Percentiles rank a stretch among this genome's conserved stretches.
Conservation (phyloP, 257 asterid species). For the Capsicum rhomboideum region DNA sequence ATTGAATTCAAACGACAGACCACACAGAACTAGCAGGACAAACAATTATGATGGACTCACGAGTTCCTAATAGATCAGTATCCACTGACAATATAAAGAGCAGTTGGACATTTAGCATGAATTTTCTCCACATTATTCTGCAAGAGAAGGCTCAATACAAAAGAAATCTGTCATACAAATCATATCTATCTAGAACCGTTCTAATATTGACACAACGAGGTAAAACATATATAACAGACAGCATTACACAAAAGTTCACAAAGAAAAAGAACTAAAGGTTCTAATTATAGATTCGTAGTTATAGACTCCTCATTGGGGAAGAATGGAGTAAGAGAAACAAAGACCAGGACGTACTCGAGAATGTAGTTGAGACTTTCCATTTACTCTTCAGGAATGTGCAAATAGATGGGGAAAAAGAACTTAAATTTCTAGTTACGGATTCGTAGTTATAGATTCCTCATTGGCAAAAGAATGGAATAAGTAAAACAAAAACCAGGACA, state of each 20-base stretch:
- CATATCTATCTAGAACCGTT: background rate
- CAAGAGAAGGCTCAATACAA: background rate
- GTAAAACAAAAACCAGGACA: slow-evolving; percentile 5
- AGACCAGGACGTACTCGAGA: slow-evolving; percentile 43
- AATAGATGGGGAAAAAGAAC: slow-evolving; percentile 29
- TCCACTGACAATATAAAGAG: background rate
- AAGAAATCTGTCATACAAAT: too few relatives aligned
- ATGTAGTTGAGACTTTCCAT: slow-evolving; percentile 33
- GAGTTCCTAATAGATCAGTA: background rate
- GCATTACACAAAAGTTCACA: background rate
- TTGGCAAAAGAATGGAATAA: background rate
- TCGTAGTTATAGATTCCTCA: background rate
- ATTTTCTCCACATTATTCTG: background rate
- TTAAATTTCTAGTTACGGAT: background rate
- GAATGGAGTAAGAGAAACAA: background rate
- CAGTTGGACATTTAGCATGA: background rate
- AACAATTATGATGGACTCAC: background rate
- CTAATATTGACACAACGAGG: background rate
- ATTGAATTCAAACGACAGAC: background rate
- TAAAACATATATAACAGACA: background rate
- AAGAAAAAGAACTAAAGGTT: background rate
- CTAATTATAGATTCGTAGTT: background rate
- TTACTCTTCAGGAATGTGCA: slow-evolving; percentile 44
- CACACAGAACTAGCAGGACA: background rate
- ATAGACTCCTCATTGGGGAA: background rate